phyloP scores from a whole-genome alignment of 78 protist genomes.

The Dictyostelium citrinum region DNA sequence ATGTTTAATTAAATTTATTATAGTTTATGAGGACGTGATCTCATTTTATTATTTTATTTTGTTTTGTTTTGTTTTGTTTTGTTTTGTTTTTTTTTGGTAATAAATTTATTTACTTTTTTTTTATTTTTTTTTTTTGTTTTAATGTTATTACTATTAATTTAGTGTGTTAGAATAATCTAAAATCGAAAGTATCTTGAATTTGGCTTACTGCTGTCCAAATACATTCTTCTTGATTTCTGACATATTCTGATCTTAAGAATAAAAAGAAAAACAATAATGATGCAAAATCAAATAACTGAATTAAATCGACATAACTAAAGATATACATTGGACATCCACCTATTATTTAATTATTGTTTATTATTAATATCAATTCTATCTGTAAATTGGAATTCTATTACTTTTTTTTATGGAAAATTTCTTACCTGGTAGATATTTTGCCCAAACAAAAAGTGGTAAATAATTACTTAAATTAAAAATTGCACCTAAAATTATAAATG shows the following conservation, averaged over 20 bases:
- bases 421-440: constrained; percentile 59
- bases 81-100: background rate
- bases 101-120: background rate
- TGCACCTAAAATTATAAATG: constrained; percentile 58
- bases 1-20: no score
- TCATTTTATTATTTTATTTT: no score
- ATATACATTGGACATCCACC: constrained; percentile 76
- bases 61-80: no score
- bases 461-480: constrained; percentile 47
- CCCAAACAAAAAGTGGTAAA: constrained; percentile 71
- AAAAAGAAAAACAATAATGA: constrained; percentile 74
- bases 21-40: no score
- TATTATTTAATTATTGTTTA: background rate
- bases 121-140: background rate
- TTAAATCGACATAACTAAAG: constrained; percentile 48
- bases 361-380: background rate
- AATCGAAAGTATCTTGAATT: constrained; percentile 78
- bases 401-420: background rate
- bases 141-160: background rate
- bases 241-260: constrained; percentile 75
- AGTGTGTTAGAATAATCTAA: constrained; percentile 43
- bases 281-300: constrained; percentile 67
- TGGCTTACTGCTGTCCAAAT: constrained; percentile 87
- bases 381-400: background rate
- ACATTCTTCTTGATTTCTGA: constrained; percentile 81